These are phyloP conservation scores for Pichia sp. DNA, from an alignment of 1,139 yeast species.

Conservation along the genomic window DNA sequence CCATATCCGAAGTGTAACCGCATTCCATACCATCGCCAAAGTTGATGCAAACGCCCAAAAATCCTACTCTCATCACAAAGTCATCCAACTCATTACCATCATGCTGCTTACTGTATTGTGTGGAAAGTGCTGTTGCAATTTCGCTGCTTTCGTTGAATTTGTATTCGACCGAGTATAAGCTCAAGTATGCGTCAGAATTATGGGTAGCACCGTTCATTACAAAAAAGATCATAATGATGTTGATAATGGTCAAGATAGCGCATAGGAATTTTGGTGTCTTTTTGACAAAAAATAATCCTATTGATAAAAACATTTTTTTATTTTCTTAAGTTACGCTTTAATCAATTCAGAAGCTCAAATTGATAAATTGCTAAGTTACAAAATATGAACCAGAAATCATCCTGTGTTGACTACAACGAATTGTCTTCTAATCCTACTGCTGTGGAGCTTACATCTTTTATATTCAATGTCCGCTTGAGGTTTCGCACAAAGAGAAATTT, in stretches of 20 bases:
- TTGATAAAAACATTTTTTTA: constrained; percentile 11
- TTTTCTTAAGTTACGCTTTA: no score
- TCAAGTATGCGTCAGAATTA: constrained; percentile 39
- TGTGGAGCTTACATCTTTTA: neutral
- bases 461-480: neutral
- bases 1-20: constrained; percentile 19
- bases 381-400: no score
- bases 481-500: no score
- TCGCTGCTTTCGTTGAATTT: constrained; percentile 43
- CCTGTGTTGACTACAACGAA: no score
- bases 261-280: constrained; percentile 23
- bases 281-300: constrained; percentile 14
- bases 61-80: constrained; percentile 46
- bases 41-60: constrained; percentile 47
- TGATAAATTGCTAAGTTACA: neutral
- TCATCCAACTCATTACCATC: constrained; percentile 22
- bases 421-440: no score
- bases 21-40: constrained; percentile 19
- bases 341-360: no score
- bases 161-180: constrained; percentile 44
- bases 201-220: constrained; percentile 51
- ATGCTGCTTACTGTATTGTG: constrained; percentile 34
- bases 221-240: constrained; percentile 39
- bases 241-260: constrained; percentile 24
- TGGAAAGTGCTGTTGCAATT: constrained; percentile 36